Percentiles rank a stretch among this genome's conserved stretches.
phyloP scores from a whole-genome alignment of 495 filamentous ascomycete species.

The Xylaria nigripes region DNA sequence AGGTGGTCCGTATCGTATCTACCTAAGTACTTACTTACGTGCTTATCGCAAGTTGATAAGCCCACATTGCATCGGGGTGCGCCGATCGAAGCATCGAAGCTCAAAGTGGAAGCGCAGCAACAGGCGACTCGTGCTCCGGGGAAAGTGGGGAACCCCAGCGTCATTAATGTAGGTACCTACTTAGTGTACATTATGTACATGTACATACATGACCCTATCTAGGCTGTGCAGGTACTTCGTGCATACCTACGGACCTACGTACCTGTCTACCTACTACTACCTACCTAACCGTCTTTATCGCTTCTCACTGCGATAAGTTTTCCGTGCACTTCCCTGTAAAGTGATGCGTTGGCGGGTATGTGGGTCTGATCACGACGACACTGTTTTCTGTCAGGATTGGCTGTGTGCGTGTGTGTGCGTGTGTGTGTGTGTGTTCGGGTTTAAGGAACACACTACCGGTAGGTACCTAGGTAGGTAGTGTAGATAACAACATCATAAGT shows the following conservation, averaged over 20 bases:
- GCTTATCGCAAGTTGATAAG: neutral
- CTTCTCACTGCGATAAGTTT: neutral
- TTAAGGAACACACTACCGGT: too few species aligned
- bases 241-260: too few species aligned
- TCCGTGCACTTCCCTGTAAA: neutral
- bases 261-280: neutral
- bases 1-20: too few species aligned
- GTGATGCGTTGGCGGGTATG: neutral
- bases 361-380: slow-evolving; percentile 7
- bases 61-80: neutral
- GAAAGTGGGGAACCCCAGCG: neutral
- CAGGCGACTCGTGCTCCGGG: slow-evolving; percentile 1
- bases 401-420: too few species aligned
- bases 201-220: neutral
- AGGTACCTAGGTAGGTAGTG: neutral
- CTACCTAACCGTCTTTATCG: neutral
- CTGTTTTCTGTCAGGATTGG: neutral
- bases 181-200: neutral
- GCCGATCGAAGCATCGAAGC: neutral
- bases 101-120: neutral
- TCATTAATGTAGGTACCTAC: too few species aligned
- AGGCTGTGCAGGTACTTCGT: too few species aligned
- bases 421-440: too few species aligned
- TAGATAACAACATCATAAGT: too few species aligned
- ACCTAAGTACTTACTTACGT: neutral